These are phyloP conservation scores for Blastomyces parvus DNA, from an alignment of 2,329 filamentous ascomycete genomes.

Conservation along the genomic window DNA sequence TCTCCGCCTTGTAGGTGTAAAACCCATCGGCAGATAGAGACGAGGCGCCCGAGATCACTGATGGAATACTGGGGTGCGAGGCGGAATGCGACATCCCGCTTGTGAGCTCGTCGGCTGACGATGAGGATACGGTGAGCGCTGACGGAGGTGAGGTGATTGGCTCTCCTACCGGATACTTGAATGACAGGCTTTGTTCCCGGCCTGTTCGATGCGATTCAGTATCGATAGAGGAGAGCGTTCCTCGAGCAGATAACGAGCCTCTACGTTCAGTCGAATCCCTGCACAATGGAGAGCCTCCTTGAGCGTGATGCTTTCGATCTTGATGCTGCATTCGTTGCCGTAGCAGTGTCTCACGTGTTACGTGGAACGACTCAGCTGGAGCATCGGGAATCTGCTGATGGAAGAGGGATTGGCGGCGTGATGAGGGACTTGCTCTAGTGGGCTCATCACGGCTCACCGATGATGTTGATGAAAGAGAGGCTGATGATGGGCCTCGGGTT, in stretches of 20 bases:
- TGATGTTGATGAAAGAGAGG: conserved; percentile 4
- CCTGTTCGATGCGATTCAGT: conserved; percentile 11
- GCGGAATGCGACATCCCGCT: conserved; percentile 41
- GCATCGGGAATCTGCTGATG: conserved; percentile 27
- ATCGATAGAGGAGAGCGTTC: conserved; percentile 15
- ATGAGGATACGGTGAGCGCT: conserved; percentile 39
- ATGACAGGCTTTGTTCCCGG: conserved; percentile 8
- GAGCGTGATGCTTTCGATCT: conserved; percentile 12
- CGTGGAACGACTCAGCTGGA: conserved; percentile 28
- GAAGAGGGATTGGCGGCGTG: conserved; percentile 30
- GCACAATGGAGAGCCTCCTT: neutral
- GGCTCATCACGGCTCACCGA: conserved; percentile 10
- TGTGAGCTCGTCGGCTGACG: conserved; percentile 37
- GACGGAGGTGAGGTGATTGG: conserved; percentile 30
- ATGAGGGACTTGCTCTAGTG: conserved; percentile 13
- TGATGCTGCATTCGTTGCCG: conserved; percentile 25
- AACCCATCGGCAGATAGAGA: conserved; percentile 36
- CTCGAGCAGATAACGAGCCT: neutral
- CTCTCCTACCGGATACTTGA: conserved; percentile 20
- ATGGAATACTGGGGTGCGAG: conserved; percentile 40
- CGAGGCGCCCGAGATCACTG: conserved; percentile 37
- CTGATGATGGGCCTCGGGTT: conserved; percentile 21
- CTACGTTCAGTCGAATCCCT: conserved; percentile 11
- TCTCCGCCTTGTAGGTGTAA: conserved; percentile 18
- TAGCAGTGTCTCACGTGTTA: conserved; percentile 28